Evolutionary conservation across 495 filamentous ascomycete genomes (phyloP).

Genomic region (Aspergillus kassunensis): DNA sequence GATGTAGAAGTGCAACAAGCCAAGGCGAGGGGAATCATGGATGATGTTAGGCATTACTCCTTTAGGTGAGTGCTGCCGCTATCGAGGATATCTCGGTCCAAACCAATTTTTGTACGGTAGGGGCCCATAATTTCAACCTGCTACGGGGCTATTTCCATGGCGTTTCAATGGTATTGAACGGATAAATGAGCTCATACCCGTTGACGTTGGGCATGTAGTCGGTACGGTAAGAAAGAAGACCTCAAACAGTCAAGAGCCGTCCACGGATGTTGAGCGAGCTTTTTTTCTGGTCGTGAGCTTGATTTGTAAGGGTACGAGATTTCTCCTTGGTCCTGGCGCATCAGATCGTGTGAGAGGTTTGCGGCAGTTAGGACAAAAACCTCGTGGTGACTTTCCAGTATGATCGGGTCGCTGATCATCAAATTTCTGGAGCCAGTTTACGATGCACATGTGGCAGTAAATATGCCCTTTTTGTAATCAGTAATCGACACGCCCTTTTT

Average conservation of each 20-base stretch:
- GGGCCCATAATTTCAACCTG: too few species aligned
- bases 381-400: slow-evolving; percentile 24
- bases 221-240: neutral
- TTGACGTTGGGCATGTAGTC: neutral
- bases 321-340: slow-evolving; percentile 28
- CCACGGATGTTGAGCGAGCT: neutral
- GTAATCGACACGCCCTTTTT: neutral
- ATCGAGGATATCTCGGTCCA: too few species aligned
- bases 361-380: slow-evolving; percentile 47
- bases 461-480: slow-evolving; percentile 61
- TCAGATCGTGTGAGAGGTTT: slow-evolving; percentile 33
- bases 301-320: slow-evolving; percentile 53
- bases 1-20: too few species aligned
- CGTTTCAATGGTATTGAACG: neutral
- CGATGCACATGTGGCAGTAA: slow-evolving; percentile 80
- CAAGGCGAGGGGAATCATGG: too few species aligned
- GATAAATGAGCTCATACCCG: neutral
- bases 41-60: too few species aligned
- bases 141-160: neutral
- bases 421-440: slow-evolving; percentile 63
- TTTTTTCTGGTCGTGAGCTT: slow-evolving; percentile 50
- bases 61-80: too few species aligned
- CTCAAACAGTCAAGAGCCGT: neutral
- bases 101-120: too few species aligned
- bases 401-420: slow-evolving; percentile 39